Evolutionary conservation across 148 eudicot genomes (phyloP).

Genomic region (Cornus florida): DNA sequence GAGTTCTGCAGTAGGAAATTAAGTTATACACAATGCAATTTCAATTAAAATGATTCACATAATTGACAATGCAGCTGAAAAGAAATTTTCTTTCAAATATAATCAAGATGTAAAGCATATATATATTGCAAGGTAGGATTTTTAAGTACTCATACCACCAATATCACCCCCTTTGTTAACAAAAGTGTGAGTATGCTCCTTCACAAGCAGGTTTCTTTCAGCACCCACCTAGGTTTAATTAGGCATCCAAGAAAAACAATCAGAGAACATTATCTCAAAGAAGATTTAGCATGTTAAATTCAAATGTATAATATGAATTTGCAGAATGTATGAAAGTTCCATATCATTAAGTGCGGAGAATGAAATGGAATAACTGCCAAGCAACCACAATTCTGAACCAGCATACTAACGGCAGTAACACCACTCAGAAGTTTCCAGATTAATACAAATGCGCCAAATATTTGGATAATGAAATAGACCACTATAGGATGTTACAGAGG

Average conservation of each 20-base stretch:
- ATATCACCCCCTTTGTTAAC: conserved; percentile 90
- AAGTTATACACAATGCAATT: neutral
- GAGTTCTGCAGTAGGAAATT: conserved; percentile 60
- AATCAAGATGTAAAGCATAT: neutral
- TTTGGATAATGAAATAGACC: neutral
- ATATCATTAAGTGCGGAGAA: neutral
- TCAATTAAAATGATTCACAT: conserved; percentile 2
- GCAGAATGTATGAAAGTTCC: conserved; percentile 3
- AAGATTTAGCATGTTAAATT: conserved; percentile 10
- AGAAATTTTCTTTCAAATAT: neutral
- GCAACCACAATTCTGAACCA: neutral
- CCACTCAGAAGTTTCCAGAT: neutral
- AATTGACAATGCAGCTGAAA: conserved; percentile 4
- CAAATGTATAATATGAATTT: neutral
- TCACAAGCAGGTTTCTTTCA: conserved; percentile 89
- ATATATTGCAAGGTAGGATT: conserved; percentile 3
- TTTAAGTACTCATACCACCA: conserved; percentile 61
- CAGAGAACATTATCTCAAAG: conserved; percentile 4
- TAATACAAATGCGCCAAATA: neutral
- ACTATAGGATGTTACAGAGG: neutral
- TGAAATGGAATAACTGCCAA: neutral
- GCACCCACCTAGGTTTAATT: conserved; percentile 69
- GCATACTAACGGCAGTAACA: neutral
- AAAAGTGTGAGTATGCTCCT: conserved; percentile 97
- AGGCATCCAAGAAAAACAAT: conserved; percentile 20